These are phyloP conservation scores for Acrasis kona DNA, from an alignment of 78 protist genomes.

Conservation along the genomic window DNA sequence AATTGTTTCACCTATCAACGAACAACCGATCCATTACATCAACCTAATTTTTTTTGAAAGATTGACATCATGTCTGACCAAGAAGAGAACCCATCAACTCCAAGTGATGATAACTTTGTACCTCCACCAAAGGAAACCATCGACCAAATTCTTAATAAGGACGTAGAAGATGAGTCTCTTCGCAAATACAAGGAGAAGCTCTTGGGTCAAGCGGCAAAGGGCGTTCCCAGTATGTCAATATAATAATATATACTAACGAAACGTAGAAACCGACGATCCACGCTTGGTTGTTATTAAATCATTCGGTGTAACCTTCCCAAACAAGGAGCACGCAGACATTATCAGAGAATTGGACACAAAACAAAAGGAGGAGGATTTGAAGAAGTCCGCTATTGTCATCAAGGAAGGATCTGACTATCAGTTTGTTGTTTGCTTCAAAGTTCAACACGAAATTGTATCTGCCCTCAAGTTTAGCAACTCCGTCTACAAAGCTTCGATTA, in stretches of 20 bases:
- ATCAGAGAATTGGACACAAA: conserved; percentile 20
- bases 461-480: conserved; percentile 57
- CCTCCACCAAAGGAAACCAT: conserved; percentile 32
- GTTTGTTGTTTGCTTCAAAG: conserved; percentile 44
- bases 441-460: conserved; percentile 65
- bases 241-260: neutral
- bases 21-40: neutral
- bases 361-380: conserved; percentile 27
- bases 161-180: conserved; percentile 57
- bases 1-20: too few relatives aligned
- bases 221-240: neutral
- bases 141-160: conserved; percentile 34
- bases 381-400: conserved; percentile 36
- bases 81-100: too few relatives aligned
- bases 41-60: neutral
- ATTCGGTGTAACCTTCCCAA: conserved; percentile 34
- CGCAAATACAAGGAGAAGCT: conserved; percentile 45
- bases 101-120: conserved; percentile 19
- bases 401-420: conserved; percentile 55
- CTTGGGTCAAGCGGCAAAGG: conserved; percentile 23
- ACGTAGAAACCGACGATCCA: conserved; percentile 37
- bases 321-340: conserved; percentile 44
- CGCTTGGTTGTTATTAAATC: conserved; percentile 43
- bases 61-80: conserved; percentile 28
- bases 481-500: conserved; percentile 49